Conservation (phyloP, 108 stramenopile species). For the Conticribra weissflogii region DNA sequence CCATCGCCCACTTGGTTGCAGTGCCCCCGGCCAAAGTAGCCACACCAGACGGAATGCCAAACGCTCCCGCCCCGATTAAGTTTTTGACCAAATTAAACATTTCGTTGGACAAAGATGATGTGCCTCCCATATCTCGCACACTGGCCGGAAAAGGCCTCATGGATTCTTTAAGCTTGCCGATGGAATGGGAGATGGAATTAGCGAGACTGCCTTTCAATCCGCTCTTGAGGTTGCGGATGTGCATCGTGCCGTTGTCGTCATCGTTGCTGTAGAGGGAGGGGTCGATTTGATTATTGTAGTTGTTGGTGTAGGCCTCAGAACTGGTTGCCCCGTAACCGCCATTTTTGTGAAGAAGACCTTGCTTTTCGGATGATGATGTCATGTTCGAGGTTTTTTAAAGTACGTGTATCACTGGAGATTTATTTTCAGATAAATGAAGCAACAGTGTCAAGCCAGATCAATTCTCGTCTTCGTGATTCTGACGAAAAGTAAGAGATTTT, state of each 20-base stretch:
- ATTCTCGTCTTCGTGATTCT: too few species aligned
- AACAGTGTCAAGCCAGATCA: too few species aligned
- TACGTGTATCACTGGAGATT: too few species aligned
- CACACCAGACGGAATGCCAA: constrained; percentile 77
- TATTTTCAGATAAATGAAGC: too few species aligned
- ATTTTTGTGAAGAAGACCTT: neutral
- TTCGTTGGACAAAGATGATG: constrained; percentile 53
- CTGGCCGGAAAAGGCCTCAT: constrained; percentile 6
- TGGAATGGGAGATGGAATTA: constrained; percentile 6
- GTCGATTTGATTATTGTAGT: neutral
- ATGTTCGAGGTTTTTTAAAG: too few species aligned
- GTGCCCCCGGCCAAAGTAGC: constrained; percentile 45
- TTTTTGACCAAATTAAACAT: constrained; percentile 86
- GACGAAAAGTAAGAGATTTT: too few species aligned
- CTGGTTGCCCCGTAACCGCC: neutral
- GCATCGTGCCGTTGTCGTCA: neutral
- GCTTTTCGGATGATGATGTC: neutral
- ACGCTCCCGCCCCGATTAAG: constrained; percentile 84
- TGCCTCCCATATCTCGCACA: constrained; percentile 35
- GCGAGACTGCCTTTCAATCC: neutral
- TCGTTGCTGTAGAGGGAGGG: neutral
- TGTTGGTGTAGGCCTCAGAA: neutral
- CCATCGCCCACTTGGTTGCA: constrained; percentile 51
- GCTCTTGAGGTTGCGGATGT: neutral
- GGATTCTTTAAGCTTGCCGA: neutral